Evolutionary conservation across 2,329 filamentous ascomycete species (phyloP).

Genomic region (Trematosphaeria pertusa): DNA sequence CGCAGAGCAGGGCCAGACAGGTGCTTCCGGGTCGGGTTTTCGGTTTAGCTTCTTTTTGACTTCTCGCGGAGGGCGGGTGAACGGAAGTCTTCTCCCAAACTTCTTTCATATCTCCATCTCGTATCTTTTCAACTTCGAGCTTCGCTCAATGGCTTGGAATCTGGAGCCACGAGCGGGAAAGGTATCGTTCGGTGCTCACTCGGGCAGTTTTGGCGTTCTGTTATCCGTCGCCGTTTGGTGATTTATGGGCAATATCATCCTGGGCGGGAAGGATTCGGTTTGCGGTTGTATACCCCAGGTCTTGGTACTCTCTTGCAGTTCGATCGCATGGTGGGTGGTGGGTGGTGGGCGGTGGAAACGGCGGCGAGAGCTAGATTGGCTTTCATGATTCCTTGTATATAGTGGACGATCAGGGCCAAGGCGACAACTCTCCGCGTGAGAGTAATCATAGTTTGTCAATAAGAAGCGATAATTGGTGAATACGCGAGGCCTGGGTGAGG

Average conservation of each 20-base stretch:
- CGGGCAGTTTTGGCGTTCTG: slow-evolving; percentile 5
- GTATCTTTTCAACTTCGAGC: slow-evolving; percentile 2
- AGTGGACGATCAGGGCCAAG: slow-evolving; percentile 8
- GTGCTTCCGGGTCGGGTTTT: slow-evolving; percentile 1
- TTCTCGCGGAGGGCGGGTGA: no score
- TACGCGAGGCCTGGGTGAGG: no score
- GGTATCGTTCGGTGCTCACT: not conserved
- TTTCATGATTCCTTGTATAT: slow-evolving; percentile 32
- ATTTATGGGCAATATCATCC: slow-evolving; percentile 12
- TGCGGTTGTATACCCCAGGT: slow-evolving; percentile 45
- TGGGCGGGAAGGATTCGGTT: slow-evolving; percentile 27
- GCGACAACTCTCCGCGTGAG: not conserved
- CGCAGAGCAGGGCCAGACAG: slow-evolving; percentile 6
- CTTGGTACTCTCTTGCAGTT: slow-evolving; percentile 26
- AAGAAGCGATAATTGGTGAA: no score
- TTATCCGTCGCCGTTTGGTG: no score
- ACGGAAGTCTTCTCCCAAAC: slow-evolving; percentile 9
- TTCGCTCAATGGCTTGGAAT: not conserved
- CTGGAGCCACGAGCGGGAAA: not conserved
- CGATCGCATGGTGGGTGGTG: slow-evolving; percentile 10
- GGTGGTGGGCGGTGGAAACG: no score
- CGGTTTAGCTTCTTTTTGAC: slow-evolving; percentile 2
- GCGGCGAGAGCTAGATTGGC: slow-evolving; percentile 21
- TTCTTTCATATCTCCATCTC: slow-evolving; percentile 3
- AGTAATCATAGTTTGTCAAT: slow-evolving; percentile 18